Evolutionary conservation across 805 yeast species (phyloP), one percentile per base, ranked within the genome.

Genomic region (Ogataea methanolica): DNA sequence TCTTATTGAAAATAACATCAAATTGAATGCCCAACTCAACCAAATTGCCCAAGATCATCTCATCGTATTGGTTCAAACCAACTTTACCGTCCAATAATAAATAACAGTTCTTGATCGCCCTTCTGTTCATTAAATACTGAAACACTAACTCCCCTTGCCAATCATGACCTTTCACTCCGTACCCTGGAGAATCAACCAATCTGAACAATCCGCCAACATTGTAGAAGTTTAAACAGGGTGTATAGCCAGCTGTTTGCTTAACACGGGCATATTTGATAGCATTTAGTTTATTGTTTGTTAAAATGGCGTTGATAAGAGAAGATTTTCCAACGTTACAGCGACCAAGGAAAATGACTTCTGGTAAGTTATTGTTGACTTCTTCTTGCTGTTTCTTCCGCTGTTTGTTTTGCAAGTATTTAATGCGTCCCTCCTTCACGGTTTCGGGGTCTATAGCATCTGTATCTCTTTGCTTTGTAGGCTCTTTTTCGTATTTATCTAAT

Each of bases 271-370:
- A 75, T 35, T 42, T 41, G 4, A 41, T 47, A 41, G 52, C 63
- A 37, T 61, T 63, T 44, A 61, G 59, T 23, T 59, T 56, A 7
- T 66, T 61, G 35, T 68, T 67, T 1, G 80, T 69, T 5, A 86
- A 66, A 8, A 88, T 47, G 12, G 76, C 77, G 58, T 87, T 86
- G 37, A 90, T 69, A 23, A 90, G 62, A 0, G 95, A 81, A 0
- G 96, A 87, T 60, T 90, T 90, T 0, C 97, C 97, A 7, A 84
- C 90, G 56, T 90, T 90, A 42, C 95, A 84, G 52, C 88, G 78
- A 0, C 97, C 97, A 40, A 90, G 56, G 41, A 90, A 73, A 4
- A 85, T 69, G 5, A 89, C 78, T 58, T 89, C 96, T 0, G 96
- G 96, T 12, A 85, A 67, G 15, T 67, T 69, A 54, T 60, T 58